Evolutionary conservation across 2,329 filamentous ascomycete species (phyloP).

Genomic region (Rhinocladiella similis): DNA sequence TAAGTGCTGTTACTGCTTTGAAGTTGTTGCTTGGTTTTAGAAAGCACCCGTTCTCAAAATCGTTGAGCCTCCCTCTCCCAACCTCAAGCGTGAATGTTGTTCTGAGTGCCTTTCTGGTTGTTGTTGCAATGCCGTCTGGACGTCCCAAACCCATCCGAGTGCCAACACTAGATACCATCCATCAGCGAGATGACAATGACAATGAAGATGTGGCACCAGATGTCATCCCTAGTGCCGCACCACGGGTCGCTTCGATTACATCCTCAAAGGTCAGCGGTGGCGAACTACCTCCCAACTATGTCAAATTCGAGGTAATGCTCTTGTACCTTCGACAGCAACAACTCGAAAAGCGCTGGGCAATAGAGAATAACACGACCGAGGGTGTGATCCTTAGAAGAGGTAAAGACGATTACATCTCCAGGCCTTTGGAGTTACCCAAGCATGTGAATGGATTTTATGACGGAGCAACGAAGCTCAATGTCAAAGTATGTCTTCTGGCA

Average conservation of each 20-base stretch:
- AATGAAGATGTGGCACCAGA: neutral
- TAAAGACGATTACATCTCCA: conserved; percentile 52
- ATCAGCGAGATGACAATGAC: neutral
- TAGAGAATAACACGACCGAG: conserved; percentile 34
- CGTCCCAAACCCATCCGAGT: neutral
- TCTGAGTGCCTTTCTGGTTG: neutral
- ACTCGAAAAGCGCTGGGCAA: conserved; percentile 14
- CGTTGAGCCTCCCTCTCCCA: neutral
- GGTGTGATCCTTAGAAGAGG: conserved; percentile 57
- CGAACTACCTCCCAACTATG: neutral
- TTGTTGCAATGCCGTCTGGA: neutral
- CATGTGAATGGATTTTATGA: conserved; percentile 45
- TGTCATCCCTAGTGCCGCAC: neutral
- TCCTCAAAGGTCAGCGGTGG: neutral
- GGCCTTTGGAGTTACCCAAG: conserved; percentile 47
- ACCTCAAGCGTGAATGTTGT: neutral
- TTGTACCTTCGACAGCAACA: conserved; percentile 13
- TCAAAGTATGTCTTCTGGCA: conserved; percentile 5
- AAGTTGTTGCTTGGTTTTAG: too few relatives aligned
- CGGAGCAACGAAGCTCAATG: conserved; percentile 32
- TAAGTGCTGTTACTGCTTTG: too few relatives aligned
- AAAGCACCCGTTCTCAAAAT: neutral
- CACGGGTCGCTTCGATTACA: neutral
- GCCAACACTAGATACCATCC: neutral
- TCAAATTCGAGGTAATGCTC: conserved; percentile 12